Evolutionary conservation across 2,329 filamentous ascomycete genomes (phyloP).

Genomic region (Septoria linicola): DNA sequence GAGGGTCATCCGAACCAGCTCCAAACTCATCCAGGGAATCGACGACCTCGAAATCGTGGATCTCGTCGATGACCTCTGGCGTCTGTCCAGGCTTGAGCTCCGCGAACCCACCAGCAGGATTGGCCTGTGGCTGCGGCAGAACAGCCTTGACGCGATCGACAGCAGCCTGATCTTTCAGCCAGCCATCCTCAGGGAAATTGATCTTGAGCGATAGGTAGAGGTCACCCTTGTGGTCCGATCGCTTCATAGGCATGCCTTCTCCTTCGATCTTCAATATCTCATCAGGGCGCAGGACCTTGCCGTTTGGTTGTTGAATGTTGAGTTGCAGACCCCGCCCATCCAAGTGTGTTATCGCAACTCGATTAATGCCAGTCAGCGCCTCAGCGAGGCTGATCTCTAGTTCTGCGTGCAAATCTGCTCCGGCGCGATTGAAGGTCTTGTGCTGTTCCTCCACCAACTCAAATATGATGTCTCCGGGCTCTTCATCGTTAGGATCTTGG

Average conservation of each 20-base stretch:
- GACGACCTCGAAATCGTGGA: constrained; percentile 73
- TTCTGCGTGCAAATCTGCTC: constrained; percentile 78
- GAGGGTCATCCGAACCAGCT: constrained; percentile 66
- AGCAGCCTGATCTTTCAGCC: constrained; percentile 67
- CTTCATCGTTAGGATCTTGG: constrained; percentile 82
- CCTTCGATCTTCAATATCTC: constrained; percentile 82
- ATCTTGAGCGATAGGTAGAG: constrained; percentile 84
- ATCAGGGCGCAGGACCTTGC: constrained; percentile 77
- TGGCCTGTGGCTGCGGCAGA: constrained; percentile 57
- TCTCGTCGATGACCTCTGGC: constrained; percentile 78
- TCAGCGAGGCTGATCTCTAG: constrained; percentile 80
- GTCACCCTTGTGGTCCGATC: constrained; percentile 78
- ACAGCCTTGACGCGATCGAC: constrained; percentile 71
- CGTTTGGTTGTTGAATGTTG: constrained; percentile 65
- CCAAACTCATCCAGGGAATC: constrained; percentile 83
- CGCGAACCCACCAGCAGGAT: constrained; percentile 30
- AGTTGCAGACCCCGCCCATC: constrained; percentile 89
- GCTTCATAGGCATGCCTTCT: constrained; percentile 94
- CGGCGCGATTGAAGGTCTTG: constrained; percentile 76
- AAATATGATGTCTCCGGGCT: constrained; percentile 91
- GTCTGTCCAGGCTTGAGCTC: constrained; percentile 50
- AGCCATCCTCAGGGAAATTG: constrained; percentile 83
- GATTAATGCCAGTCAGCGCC: constrained; percentile 82
- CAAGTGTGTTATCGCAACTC: constrained; percentile 86
- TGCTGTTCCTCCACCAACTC: constrained; percentile 79